Percentiles rank a stretch among this genome's conserved stretches.
phyloP scores from a whole-genome alignment of 1,139 yeast genomes.

The Pichia sp. region DNA sequence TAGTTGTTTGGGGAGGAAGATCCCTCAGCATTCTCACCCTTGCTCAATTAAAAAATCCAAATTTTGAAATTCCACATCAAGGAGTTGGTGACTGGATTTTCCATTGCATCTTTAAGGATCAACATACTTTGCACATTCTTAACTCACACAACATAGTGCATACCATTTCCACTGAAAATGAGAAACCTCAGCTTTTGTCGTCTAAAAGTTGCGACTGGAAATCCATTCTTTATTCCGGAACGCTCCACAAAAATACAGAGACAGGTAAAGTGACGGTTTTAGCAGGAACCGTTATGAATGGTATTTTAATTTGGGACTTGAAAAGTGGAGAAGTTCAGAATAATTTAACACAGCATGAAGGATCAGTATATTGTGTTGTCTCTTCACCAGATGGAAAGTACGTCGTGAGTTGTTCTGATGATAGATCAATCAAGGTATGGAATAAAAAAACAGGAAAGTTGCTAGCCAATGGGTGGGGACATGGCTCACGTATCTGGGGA shows the following conservation, averaged over 20 bases:
- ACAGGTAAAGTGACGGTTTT: conserved; percentile 48
- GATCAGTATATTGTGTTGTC: conserved; percentile 81
- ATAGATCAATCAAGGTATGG: conserved; percentile 80
- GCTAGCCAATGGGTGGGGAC: conserved; percentile 91
- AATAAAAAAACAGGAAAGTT: conserved; percentile 51
- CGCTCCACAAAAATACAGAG: conserved; percentile 46
- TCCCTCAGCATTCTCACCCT: conserved; percentile 50
- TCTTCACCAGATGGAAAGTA: conserved; percentile 53
- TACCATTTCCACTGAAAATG: conserved; percentile 37
- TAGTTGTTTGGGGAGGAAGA: conserved; percentile 69
- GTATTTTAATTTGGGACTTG: conserved; percentile 75
- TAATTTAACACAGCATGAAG: conserved; percentile 72
- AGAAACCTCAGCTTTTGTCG: conserved; percentile 33
- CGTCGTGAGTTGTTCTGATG: conserved; percentile 85
- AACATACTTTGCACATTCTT: conserved; percentile 44
- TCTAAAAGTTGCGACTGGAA: conserved; percentile 61
- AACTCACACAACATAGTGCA: conserved; percentile 80
- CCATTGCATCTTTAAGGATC: conserved; percentile 46
- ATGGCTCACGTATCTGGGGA: conserved; percentile 89
- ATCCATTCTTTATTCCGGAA: conserved; percentile 83
- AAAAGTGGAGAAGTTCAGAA: conserved; percentile 42
- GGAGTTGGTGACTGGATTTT: conserved; percentile 76
- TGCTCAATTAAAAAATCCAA: conserved; percentile 26
- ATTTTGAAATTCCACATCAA: conserved; percentile 37
- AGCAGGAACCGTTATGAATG: conserved; percentile 92